Conservation (phyloP, 257 asterid genomes). For the Przewalskia tangutica region DNA sequence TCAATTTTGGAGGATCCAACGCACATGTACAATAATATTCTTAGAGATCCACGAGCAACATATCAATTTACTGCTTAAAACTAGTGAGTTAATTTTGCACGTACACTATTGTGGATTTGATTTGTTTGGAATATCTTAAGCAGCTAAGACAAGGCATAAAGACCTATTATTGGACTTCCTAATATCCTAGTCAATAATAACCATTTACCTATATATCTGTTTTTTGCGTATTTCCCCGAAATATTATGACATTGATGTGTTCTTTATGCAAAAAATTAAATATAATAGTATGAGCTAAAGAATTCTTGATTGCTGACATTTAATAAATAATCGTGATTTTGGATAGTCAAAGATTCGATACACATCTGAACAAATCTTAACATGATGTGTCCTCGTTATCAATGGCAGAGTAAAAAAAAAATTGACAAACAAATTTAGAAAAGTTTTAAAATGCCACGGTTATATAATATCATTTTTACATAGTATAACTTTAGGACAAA, state of each 20-base stretch:
- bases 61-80: too few species aligned
- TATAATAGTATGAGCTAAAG: not conserved
- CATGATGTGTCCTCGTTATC: not conserved
- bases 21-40: too few species aligned
- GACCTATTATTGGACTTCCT: not conserved
- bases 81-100: too few species aligned
- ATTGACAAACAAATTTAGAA: not conserved
- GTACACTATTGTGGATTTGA: too few species aligned
- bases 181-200: not conserved
- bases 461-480: too few species aligned
- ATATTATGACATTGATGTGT: not conserved
- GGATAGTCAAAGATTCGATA: not conserved
- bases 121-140: too few species aligned
- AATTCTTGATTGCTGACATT: not conserved
- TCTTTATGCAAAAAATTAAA: not conserved
- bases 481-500: too few species aligned
- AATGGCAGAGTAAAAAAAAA: not conserved
- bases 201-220: not conserved
- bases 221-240: not conserved
- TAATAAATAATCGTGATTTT: not conserved
- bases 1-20: too few species aligned
- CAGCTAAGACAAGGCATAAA: too few species aligned
- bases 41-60: too few species aligned
- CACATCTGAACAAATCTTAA: not conserved
- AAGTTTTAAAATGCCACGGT: too few species aligned